Evolutionary conservation across 257 asterid species (phyloP), one percentile per base, ranked within the genome.

Genomic region (Capsicum pubescens): DNA sequence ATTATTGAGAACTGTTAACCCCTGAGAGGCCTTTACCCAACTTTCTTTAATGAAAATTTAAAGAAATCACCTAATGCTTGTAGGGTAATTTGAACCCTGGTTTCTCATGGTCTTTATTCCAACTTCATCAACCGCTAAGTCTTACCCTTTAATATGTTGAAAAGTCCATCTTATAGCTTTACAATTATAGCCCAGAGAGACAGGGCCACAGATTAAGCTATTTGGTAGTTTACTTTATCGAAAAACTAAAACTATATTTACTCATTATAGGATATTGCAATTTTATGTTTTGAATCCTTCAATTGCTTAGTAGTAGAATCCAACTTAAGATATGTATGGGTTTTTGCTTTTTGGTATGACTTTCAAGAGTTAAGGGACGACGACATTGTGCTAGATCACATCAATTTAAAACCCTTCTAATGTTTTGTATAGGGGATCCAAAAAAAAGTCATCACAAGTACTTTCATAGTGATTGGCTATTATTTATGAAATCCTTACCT

Each of bases 151-250:
- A 59, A 19, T 72, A 16, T n/a, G 42, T 59, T 72, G 58, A n/a
- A 72, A 72, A 72, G 42, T 42, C 46, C 59, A 19, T 48, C 35
- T 12, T 19, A 71, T 12, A 48, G 59, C 59, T 72, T 72, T 59
- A 72, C 58, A 72, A 19, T 72, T 48, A 72, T 48, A 72, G 59
- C 42, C 46, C n/a, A 1, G 59, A 72, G 17, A 0, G 6, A 11
- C 59, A 72, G 11, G 46, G 80, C 15, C 80, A 48, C 16, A 46
- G 79, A 44, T n/a, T 56, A 71, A 69, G 58, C 39, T 72, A 72
- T 48, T 19, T 19, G 80, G 42, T 21, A 72, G 80, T 48, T 48
- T 72, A 13, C 59, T 72, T 48, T 19, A 72, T 72, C 80, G 80
- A 72, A 44, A 72, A 72, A 48, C 17, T 19, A 72, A 72, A 72